phyloP scores from a whole-genome alignment of 2,329 filamentous ascomycete species.

The Phialophora tarda region DNA sequence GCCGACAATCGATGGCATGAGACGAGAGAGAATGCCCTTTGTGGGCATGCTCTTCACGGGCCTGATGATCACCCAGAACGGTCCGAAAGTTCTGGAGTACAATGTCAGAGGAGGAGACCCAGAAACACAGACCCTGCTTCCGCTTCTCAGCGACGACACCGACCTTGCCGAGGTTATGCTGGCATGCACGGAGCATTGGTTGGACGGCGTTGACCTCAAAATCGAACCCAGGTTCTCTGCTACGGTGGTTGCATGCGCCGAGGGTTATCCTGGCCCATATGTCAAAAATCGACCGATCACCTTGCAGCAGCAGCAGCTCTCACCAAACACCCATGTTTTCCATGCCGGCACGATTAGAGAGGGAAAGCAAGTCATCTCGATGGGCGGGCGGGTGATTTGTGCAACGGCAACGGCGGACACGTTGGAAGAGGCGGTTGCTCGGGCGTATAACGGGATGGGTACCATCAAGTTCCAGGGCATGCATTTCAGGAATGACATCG shows the following conservation, averaged over 20 bases:
- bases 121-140: constrained; percentile 83
- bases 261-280: constrained; percentile 87
- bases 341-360: constrained; percentile 77
- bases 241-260: constrained; percentile 91
- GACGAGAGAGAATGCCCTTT: constrained; percentile 72
- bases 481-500: constrained; percentile 93
- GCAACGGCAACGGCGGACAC: constrained; percentile 79
- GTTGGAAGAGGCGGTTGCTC: constrained; percentile 80
- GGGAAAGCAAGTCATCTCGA: constrained; percentile 70
- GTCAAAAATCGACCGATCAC: constrained; percentile 73
- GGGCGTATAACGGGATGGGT: constrained; percentile 83
- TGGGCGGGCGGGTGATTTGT: constrained; percentile 90
- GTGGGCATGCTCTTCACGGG: constrained; percentile 82
- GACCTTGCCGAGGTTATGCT: constrained; percentile 89
- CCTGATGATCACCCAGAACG: constrained; percentile 85
- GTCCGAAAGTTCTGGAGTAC: constrained; percentile 86
- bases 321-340: constrained; percentile 75
- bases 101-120: constrained; percentile 93
- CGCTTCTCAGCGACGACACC: constrained; percentile 73
- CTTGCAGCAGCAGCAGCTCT: constrained; percentile 53
- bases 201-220: constrained; percentile 72
- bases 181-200: constrained; percentile 76
- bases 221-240: constrained; percentile 75
- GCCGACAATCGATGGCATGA: constrained; percentile 88
- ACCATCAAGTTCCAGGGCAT: constrained; percentile 83